Evolutionary conservation across 2,329 filamentous ascomycete species (phyloP).

Genomic region (Ciborinia camelliae): DNA sequence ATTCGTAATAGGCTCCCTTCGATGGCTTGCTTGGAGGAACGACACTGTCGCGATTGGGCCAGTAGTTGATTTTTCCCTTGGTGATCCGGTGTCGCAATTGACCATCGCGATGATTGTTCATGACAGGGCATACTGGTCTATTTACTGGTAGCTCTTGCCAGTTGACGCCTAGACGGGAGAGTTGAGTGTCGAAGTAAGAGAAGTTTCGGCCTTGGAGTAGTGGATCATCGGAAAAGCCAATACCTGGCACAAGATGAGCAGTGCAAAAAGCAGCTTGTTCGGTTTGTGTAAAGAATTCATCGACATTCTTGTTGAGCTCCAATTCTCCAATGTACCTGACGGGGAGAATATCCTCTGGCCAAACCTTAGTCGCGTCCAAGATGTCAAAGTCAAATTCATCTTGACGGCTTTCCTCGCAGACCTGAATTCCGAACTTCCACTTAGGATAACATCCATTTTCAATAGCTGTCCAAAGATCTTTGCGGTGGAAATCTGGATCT

Average conservation of each 20-base stretch:
- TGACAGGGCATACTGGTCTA: slow-evolving; percentile 67
- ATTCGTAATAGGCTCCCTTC: slow-evolving; percentile 68
- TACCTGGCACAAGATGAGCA: slow-evolving; percentile 72
- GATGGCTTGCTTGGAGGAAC: slow-evolving; percentile 58
- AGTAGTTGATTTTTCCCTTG: slow-evolving; percentile 73
- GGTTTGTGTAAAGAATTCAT: slow-evolving; percentile 78
- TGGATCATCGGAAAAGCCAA: slow-evolving; percentile 74
- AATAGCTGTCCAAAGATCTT: slow-evolving; percentile 73
- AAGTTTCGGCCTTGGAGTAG: slow-evolving; percentile 71
- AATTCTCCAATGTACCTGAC: slow-evolving; percentile 76
- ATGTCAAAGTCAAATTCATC: slow-evolving; percentile 66
- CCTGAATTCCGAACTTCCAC: slow-evolving; percentile 82
- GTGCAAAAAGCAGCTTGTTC: slow-evolving; percentile 85
- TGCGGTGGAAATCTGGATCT: slow-evolving; percentile 78
- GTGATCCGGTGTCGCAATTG: slow-evolving; percentile 69
- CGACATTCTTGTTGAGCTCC: slow-evolving; percentile 73
- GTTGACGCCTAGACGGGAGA: slow-evolving; percentile 68
- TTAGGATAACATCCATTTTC: slow-evolving; percentile 66
- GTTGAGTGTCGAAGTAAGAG: slow-evolving; percentile 64
- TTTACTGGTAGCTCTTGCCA: slow-evolving; percentile 78
- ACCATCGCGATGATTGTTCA: slow-evolving; percentile 76
- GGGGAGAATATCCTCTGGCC: slow-evolving; percentile 75
- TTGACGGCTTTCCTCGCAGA: slow-evolving; percentile 66
- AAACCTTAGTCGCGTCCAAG: slow-evolving; percentile 80
- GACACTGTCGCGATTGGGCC: slow-evolving; percentile 67